Base-by-base conservation (phyloP, 2,329 filamentous ascomycete species). In the Aschersonia sp. region DNA sequence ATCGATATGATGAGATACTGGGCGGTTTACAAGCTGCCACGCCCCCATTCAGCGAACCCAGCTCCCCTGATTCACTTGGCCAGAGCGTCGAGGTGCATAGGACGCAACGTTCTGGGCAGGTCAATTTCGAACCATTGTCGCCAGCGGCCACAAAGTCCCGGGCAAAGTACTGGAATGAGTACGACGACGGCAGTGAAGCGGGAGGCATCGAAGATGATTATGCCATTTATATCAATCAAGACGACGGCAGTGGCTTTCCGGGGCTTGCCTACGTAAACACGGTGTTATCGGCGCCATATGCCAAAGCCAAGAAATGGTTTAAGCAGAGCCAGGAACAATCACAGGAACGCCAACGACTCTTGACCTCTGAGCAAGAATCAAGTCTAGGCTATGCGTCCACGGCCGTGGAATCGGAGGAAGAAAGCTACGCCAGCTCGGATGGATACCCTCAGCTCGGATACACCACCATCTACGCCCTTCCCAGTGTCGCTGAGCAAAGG, bases 151-250 rank as follows among this genome's bases (percentile, higher is more conserved):
- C 55, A 38, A 47, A 55, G 5, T 55, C 61, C 5, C 60, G 61
- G 46, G 56, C 65, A 12, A 68, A 70, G 44, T 92, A 91, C 59
- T 94, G 87, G 86, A 91, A 86, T 62, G 87, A 94, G 61, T 92
- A 91, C 61, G 87, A 94, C 54, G 68, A 89, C 59, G 85, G 84
- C 6, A 88, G 86, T 59, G 84, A 89, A 48, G 68, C 65, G 2
- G 75, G 72, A 45, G 78, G 74, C 3, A 66, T 72, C 10, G 73
- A 79, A 43, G 74, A 77, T 38, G 75, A 74, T 31, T 92, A 88
- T 61, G 74, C 78, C 43, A 81, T 92, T 54, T 88, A 86, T 56
- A 70, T 91, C 50, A 75, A 89, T 58, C 85, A 85, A 0, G 74
- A 86, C 54, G 76, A 76, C 1, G 69, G 73, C 7, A 58, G 65